Percentiles rank a stretch among this genome's conserved stretches.
Evolutionary conservation across 1,284 basidiomycete genomes (phyloP).

Genomic region (Microbotryum scabiosae): DNA sequence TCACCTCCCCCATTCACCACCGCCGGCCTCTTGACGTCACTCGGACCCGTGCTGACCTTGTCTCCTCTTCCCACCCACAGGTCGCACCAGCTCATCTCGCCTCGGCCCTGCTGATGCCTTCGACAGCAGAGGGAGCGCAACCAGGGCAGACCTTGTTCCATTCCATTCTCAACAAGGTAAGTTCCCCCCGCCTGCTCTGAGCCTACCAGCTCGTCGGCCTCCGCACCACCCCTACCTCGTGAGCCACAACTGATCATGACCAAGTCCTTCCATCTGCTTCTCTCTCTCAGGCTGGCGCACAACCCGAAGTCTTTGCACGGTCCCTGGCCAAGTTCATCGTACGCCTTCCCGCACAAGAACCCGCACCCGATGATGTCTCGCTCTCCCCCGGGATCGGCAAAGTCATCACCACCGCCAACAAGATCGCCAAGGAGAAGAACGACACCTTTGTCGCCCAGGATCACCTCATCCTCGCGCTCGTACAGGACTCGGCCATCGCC

Average conservation of each 20-base stretch:
- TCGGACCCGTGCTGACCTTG: neutral
- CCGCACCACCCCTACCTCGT: slow-evolving; percentile 55
- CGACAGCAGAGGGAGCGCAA: slow-evolving; percentile 14
- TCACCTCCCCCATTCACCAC: neutral
- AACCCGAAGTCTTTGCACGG: slow-evolving; percentile 30
- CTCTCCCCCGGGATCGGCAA: slow-evolving; percentile 56
- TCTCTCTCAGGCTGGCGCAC: slow-evolving; percentile 32
- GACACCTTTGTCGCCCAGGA: slow-evolving; percentile 92
- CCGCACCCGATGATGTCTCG: slow-evolving; percentile 69
- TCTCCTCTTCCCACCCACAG: neutral
- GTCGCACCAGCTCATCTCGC: slow-evolving; percentile 62
- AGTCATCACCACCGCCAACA: slow-evolving; percentile 70
- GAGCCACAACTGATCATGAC: slow-evolving; percentile 43
- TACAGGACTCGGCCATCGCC: slow-evolving; percentile 61
- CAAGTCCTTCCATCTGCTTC: slow-evolving; percentile 31
- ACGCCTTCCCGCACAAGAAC: slow-evolving; percentile 66
- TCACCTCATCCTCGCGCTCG: slow-evolving; percentile 62
- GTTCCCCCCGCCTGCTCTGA: slow-evolving; percentile 38
- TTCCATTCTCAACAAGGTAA: slow-evolving; percentile 25
- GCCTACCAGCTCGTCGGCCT: slow-evolving; percentile 39
- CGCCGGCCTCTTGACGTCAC: neutral
- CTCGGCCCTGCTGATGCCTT: slow-evolving; percentile 56
- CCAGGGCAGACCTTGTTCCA: slow-evolving; percentile 10
- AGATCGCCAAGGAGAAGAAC: slow-evolving; percentile 72
- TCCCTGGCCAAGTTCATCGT: slow-evolving; percentile 34